phyloP scores from a whole-genome alignment of 2,329 filamentous ascomycete genomes.

The Paraconiothyrium brasiliense region DNA sequence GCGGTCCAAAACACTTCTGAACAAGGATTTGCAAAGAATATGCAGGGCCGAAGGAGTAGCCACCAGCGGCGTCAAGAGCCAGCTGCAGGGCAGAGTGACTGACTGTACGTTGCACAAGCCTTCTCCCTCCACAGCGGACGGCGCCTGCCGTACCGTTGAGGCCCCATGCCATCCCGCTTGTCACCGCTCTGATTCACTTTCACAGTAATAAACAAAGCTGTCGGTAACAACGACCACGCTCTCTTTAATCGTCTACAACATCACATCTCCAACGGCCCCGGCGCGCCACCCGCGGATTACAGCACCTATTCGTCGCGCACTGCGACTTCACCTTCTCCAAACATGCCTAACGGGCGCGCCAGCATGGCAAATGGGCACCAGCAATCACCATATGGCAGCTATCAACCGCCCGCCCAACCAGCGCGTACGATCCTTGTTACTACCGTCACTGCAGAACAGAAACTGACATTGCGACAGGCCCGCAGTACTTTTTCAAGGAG shows the following conservation, averaged over 20 bases:
- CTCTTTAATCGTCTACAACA: constrained; percentile 51
- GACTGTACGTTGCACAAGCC: constrained; percentile 67
- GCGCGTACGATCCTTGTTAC: constrained; percentile 26
- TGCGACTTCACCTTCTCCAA: constrained; percentile 28
- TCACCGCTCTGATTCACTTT: constrained; percentile 6
- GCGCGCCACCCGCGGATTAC: constrained; percentile 37
- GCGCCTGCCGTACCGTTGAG: constrained; percentile 1
- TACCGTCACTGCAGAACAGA: background rate
- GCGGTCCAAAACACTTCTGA: constrained; percentile 65
- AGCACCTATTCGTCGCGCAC: constrained; percentile 30
- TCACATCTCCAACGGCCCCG: constrained; percentile 52
- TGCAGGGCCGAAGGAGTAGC: constrained; percentile 75
- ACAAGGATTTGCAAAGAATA: constrained; percentile 77
- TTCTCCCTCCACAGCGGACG: constrained; percentile 5
- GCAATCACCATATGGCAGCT: constrained; percentile 21
- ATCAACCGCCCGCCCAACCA: constrained; percentile 25
- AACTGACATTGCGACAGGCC: constrained; percentile 26
- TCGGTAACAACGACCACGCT: constrained; percentile 44
- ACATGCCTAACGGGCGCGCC: constrained; percentile 33
- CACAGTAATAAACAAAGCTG: constrained; percentile 52
- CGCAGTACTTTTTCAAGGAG: constrained; percentile 68
- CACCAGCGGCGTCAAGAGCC: constrained; percentile 82
- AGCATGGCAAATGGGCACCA: constrained; percentile 34
- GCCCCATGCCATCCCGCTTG: constrained; percentile 3
- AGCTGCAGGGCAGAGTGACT: constrained; percentile 80